Evolutionary conservation across 2,329 filamentous ascomycete species (phyloP), one percentile per base, ranked within the genome.

Genomic region (Pseudogymnoascus sp.): DNA sequence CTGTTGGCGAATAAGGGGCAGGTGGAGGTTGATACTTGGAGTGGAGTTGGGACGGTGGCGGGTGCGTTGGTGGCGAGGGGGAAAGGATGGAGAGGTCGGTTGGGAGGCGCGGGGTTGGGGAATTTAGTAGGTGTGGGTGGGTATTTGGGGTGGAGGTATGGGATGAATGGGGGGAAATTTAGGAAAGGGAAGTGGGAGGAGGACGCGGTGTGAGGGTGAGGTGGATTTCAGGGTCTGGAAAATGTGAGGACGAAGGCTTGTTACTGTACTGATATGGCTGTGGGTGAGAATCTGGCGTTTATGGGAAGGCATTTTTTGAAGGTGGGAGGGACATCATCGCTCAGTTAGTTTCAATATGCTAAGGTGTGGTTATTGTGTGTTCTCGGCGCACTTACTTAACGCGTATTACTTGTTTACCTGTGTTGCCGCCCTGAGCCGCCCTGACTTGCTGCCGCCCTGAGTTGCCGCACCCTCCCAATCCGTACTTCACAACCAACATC

Each of bases 1-100:
- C 70, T 89, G 60, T 68, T 86, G 46, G 82, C 82, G 73, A 88
- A 83, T 66, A 71, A 74, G 42, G 80, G 82, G 0, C 85, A 89
- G 75, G 69, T 82, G 0, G 77, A 82, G 67, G 79, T 77, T 59
- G 85, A 87, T 70, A 82, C 83, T 68, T 85, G 79, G 77, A 81
- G 78, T 19, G 76, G 79, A 17, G 75, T 71, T 0, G 81, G 78
- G 0, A 78, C 79, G 67, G 74, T 69, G 0, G 69, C 70, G 1
- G 67, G 77, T 64, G 70, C 74, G 38, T 70, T 74, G 7, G 75
- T 71, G 19, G 67, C 69, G 31, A 62, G 70, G 42, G 66, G 72
- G 11, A 60, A 75, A 42, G 75, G 77, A 1, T 78, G 76, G 73
- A 76, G 73, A 63, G 77, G 76, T 1, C 68, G 75, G 1, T 64